Evolutionary conservation across 768 basidiomycete genomes (phyloP).

Genomic region (Bullera alba): DNA sequence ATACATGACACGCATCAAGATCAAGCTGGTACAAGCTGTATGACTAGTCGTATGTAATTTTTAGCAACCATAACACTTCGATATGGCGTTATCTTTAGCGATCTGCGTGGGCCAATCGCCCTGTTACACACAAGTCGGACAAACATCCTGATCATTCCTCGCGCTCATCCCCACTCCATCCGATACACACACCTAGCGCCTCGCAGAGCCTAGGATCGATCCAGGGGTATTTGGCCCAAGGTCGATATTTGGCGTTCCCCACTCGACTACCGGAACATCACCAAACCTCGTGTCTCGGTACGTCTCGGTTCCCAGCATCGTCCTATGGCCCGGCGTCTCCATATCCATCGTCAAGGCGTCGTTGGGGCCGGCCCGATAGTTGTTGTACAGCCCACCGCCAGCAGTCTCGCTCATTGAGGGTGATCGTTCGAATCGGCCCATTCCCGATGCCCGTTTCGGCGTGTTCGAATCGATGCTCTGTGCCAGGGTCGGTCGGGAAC

Average conservation of each 20-base stretch:
- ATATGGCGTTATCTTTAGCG: too few relatives aligned
- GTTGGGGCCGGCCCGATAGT: background rate
- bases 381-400: background rate
- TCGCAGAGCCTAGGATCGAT: too few relatives aligned
- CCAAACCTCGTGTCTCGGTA: conserved; percentile 38
- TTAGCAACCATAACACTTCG: too few relatives aligned
- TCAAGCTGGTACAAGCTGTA: too few relatives aligned
- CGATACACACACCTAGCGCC: too few relatives aligned
- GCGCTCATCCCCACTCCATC: too few relatives aligned
- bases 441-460: background rate
- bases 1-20: too few relatives aligned
- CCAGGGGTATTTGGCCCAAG: conserved; percentile 5
- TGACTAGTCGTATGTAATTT: too few relatives aligned
- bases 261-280: conserved; percentile 24
- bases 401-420: background rate
- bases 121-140: too few relatives aligned
- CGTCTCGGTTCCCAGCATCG: conserved; percentile 33
- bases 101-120: too few relatives aligned
- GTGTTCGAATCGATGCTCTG: background rate
- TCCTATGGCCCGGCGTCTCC: conserved; percentile 31
- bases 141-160: too few relatives aligned
- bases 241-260: conserved; percentile 13
- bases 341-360: conserved; percentile 7
- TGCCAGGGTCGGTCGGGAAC: background rate
- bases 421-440: background rate